These are phyloP conservation scores for Simmondsia chinensis DNA, from an alignment of 148 eudicot species.

Conservation along the genomic window DNA sequence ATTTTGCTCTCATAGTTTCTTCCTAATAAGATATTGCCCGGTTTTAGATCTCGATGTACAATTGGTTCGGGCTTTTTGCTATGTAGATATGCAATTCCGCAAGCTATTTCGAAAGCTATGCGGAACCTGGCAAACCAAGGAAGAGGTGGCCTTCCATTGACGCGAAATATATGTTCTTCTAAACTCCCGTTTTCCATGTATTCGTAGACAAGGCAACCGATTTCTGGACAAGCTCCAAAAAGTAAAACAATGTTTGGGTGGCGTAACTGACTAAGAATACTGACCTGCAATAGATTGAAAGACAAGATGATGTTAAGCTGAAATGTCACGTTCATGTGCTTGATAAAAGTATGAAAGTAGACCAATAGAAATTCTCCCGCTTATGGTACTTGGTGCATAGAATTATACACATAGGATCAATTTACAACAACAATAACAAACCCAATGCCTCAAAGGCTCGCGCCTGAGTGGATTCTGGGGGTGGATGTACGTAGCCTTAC, in stretches of 20 bases:
- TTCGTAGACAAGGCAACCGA: slow-evolving; percentile 65
- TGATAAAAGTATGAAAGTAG: too few relatives aligned
- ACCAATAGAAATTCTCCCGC: too few relatives aligned
- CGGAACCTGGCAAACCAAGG: slow-evolving; percentile 66
- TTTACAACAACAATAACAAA: too few relatives aligned
- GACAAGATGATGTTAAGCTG: not conserved
- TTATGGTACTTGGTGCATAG: too few relatives aligned
- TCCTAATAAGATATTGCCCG: slow-evolving; percentile 60
- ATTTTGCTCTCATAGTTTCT: slow-evolving; percentile 54
- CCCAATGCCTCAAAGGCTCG: too few relatives aligned
- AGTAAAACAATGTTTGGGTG: slow-evolving; percentile 69
- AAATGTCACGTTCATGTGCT: not conserved
- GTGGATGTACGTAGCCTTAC: too few relatives aligned
- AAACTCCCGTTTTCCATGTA: slow-evolving; percentile 74
- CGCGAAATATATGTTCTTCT: slow-evolving; percentile 38
- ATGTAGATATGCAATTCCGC: slow-evolving; percentile 69
- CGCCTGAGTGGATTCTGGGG: too few relatives aligned
- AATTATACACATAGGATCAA: too few relatives aligned
- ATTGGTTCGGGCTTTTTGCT: slow-evolving; percentile 57
- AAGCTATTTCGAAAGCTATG: slow-evolving; percentile 62
- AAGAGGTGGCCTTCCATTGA: slow-evolving; percentile 27
- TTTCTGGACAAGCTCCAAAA: slow-evolving; percentile 83
- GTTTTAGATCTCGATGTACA: slow-evolving; percentile 70
- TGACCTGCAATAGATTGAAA: slow-evolving; percentile 31
- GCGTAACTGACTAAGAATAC: slow-evolving; percentile 59